Evolutionary conservation across 805 yeast species (phyloP).

Genomic region (Hanseniaspora lindneri): DNA sequence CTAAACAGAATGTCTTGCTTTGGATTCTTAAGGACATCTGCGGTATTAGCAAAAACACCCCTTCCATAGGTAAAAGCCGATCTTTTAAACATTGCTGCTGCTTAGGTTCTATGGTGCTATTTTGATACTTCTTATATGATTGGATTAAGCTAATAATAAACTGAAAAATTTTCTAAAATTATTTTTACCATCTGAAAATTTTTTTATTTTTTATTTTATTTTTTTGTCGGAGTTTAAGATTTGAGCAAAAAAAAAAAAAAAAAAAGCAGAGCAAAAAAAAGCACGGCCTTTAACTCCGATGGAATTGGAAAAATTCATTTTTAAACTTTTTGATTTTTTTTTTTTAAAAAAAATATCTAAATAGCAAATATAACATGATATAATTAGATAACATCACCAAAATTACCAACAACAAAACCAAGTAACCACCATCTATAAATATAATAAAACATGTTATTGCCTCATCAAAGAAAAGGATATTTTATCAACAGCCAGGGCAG

Average conservation of each 20-base stretch:
- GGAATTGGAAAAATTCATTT: not conserved
- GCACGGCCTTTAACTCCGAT: not conserved
- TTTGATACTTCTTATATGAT: too few species aligned
- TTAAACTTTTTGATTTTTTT: not conserved
- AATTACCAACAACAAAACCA: not conserved
- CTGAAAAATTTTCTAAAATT: too few species aligned
- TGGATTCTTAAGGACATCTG: conserved; percentile 3
- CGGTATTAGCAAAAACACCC: conserved; percentile 6
- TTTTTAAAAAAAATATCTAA: not conserved
- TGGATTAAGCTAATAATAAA: too few species aligned
- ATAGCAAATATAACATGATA: not conserved
- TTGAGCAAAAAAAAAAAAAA: too few species aligned
- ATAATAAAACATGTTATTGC: conserved; percentile 4
- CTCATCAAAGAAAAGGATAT: conserved; percentile 16
- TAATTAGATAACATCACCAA: not conserved
- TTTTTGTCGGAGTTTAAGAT: too few species aligned
- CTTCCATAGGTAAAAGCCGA: conserved; percentile 10
- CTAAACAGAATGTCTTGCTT: conserved; percentile 10
- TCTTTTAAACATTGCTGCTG: conserved; percentile 16
- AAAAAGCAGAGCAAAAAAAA: too few species aligned
- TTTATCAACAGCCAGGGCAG: conserved; percentile 26
- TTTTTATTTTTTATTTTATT: not conserved
- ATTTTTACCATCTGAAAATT: not conserved
- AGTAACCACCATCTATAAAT: not conserved
- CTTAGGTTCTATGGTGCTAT: too few species aligned